phyloP scores from a whole-genome alignment of 176 grass and related monocot species.

The Juncus effusus region DNA sequence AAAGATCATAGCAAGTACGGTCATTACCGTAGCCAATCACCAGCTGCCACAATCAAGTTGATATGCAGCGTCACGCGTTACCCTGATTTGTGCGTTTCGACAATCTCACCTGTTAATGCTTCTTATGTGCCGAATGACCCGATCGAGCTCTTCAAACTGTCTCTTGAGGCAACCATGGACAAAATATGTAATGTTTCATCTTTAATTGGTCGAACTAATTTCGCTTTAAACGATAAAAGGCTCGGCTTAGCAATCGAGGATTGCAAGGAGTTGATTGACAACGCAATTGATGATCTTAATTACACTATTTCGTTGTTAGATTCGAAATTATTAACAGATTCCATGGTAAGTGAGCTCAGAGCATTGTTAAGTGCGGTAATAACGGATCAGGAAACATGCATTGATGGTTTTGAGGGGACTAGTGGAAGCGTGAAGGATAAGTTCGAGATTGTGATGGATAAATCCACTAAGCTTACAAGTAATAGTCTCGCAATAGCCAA shows the following conservation, averaged over 20 bases:
- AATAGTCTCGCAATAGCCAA: conserved; percentile 22
- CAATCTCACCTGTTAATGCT: conserved; percentile 23
- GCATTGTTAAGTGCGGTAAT: conserved; percentile 26
- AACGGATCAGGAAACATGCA: conserved; percentile 29
- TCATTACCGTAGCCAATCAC: background rate
- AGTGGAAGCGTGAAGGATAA: conserved; percentile 12
- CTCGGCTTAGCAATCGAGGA: conserved; percentile 28
- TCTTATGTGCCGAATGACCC: conserved; percentile 24
- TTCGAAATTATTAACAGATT: background rate
- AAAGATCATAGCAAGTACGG: background rate
- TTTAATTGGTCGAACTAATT: background rate
- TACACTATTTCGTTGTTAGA: conserved; percentile 25
- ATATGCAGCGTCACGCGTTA: conserved; percentile 33
- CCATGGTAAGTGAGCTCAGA: background rate
- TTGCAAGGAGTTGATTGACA: conserved; percentile 27
- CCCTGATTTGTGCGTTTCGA: conserved; percentile 31
- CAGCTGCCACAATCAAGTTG: conserved; percentile 16
- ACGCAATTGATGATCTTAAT: conserved; percentile 23
- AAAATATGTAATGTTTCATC: conserved; percentile 18
- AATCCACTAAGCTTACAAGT: conserved; percentile 17
- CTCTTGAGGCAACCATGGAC: conserved; percentile 15
- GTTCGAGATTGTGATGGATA: conserved; percentile 6
- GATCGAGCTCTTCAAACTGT: conserved; percentile 27
- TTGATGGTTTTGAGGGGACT: conserved; percentile 16
- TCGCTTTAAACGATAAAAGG: conserved; percentile 25